These are phyloP conservation scores for Poa annua DNA, from an alignment of 176 grass and related monocot species.

Conservation along the genomic window DNA sequence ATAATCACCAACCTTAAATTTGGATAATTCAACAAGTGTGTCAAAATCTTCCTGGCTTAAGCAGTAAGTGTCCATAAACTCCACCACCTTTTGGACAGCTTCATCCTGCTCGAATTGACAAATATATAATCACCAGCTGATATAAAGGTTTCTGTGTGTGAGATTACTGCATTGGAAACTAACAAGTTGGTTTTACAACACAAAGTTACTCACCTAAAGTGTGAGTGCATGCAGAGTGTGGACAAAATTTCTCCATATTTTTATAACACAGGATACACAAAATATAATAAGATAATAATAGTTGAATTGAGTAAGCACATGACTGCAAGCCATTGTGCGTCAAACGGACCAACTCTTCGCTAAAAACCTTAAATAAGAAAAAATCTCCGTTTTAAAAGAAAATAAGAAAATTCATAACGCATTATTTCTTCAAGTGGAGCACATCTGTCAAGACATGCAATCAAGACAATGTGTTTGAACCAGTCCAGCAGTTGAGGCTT, in stretches of 20 bases:
- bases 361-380: background rate
- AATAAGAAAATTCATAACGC: background rate
- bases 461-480: slow-evolving; percentile 25
- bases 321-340: slow-evolving; percentile 3
- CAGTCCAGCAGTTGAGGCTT: background rate
- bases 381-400: background rate
- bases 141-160: background rate
- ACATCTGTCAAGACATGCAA: background rate
- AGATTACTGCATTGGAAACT: slow-evolving; percentile 7
- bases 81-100: slow-evolving; percentile 85
- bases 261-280: background rate
- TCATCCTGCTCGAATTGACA: slow-evolving; percentile 60
- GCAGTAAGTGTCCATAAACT: slow-evolving; percentile 96
- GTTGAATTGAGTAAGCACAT: slow-evolving; percentile 17
- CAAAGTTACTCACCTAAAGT: too few species aligned
- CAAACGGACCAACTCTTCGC: background rate
- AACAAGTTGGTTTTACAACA: background rate
- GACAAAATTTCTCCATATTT: slow-evolving; percentile 34
- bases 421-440: background rate
- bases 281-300: slow-evolving; percentile 21
- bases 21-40: slow-evolving; percentile 90
- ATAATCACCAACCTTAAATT: slow-evolving; percentile 77
- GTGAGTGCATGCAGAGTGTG: background rate
- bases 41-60: slow-evolving; percentile 97
- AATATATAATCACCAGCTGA: slow-evolving; percentile 29